These are phyloP conservation scores for Metschnikowia vanudenii DNA, from an alignment of 805 yeast genomes.

Conservation along the genomic window DNA sequence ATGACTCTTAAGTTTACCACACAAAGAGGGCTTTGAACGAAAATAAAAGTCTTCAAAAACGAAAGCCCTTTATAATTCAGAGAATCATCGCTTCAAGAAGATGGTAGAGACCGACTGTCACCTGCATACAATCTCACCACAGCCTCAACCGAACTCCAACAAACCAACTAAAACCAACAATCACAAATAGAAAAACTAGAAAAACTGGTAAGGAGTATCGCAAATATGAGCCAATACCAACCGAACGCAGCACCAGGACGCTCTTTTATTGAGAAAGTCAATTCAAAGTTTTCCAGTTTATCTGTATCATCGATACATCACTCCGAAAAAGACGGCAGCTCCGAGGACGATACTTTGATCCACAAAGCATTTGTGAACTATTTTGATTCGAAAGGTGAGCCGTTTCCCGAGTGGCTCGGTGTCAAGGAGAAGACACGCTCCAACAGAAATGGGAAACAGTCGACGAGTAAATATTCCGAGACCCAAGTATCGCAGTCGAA, in stretches of 20 bases:
- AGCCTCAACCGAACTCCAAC: too few relatives aligned
- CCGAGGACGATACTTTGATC: conserved; percentile 40
- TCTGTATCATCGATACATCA: conserved; percentile 25
- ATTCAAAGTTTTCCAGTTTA: conserved; percentile 37
- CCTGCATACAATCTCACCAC: too few relatives aligned
- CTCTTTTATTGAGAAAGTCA: conserved; percentile 37
- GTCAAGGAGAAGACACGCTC: conserved; percentile 14
- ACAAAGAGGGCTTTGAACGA: too few relatives aligned
- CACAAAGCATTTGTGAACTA: conserved; percentile 44
- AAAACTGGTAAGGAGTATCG: background rate
- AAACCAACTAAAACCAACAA: too few relatives aligned
- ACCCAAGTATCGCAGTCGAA: conserved; percentile 5
- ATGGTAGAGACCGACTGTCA: too few relatives aligned
- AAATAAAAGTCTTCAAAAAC: too few relatives aligned
- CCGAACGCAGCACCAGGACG: conserved; percentile 25
- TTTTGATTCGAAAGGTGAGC: conserved; percentile 30
- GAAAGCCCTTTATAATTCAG: too few relatives aligned
- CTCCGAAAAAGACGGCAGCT: conserved; percentile 39
- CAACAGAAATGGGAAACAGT: background rate
- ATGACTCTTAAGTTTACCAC: too few relatives aligned
- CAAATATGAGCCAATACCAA: conserved; percentile 23
- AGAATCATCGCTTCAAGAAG: too few relatives aligned
- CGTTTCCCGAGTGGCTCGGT: conserved; percentile 48
- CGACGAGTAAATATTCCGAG: background rate
- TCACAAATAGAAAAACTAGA: background rate